Percentiles rank a stretch among this genome's conserved stretches.
These are phyloP conservation scores for Clonostachys byssicola DNA, from an alignment of 2,329 filamentous ascomycete genomes.

Conservation along the genomic window DNA sequence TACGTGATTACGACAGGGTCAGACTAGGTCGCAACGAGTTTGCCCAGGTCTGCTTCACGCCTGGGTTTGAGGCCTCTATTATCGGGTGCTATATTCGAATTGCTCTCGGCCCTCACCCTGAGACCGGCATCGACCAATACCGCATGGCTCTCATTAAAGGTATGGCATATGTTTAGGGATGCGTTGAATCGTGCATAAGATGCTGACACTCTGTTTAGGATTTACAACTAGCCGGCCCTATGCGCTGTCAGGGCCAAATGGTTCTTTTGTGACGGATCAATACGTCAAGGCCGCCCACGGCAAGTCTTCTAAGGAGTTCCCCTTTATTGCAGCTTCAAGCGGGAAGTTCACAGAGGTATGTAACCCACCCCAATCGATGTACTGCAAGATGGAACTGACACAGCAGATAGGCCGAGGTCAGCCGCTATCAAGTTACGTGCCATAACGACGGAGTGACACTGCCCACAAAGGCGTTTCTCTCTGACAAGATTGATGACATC, in stretches of 20 bases:
- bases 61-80: conserved; percentile 79
- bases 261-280: conserved; percentile 77
- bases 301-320: conserved; percentile 78
- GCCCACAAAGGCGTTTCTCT: conserved; percentile 67
- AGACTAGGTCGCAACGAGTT: conserved; percentile 84
- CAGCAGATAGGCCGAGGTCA: conserved; percentile 64
- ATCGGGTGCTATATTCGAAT: conserved; percentile 83
- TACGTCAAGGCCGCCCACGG: conserved; percentile 82
- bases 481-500: conserved; percentile 75
- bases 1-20: conserved; percentile 80
- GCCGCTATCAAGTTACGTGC: conserved; percentile 74
- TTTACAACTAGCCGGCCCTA: conserved; percentile 80
- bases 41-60: conserved; percentile 88
- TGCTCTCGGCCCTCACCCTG: conserved; percentile 72
- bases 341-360: conserved; percentile 75
- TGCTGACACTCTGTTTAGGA: conserved; percentile 38
- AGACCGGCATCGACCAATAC: conserved; percentile 73
- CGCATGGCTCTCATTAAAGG: conserved; percentile 86
- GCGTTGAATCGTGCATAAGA: not conserved
- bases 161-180: conserved; percentile 27
- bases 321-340: conserved; percentile 88
- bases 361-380: not conserved
- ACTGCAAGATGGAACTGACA: not conserved
- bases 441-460: conserved; percentile 67
- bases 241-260: conserved; percentile 73